phyloP scores from a whole-genome alignment of 768 basidiomycete species.

The Boletellus emodensis region DNA sequence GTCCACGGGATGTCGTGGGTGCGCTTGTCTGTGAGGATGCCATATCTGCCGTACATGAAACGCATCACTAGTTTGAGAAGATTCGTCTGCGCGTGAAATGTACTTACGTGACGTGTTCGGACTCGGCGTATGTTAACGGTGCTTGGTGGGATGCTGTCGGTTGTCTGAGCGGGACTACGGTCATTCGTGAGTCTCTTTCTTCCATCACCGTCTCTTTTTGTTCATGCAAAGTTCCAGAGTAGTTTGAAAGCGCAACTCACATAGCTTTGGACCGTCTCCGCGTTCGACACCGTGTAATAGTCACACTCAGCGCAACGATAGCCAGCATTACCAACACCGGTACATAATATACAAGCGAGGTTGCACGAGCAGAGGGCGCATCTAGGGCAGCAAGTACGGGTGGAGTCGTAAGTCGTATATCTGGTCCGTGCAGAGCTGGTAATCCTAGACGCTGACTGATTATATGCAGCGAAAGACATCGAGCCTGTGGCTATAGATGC shows the following conservation, averaged over 20 bases:
- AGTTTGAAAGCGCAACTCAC: not conserved
- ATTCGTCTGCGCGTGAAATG: constrained; percentile 5
- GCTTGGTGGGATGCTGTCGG: not conserved
- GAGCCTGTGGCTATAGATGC: not conserved
- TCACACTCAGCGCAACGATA: constrained; percentile 5
- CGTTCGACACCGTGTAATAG: constrained; percentile 3
- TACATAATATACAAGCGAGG: too few relatives aligned
- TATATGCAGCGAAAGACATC: not conserved
- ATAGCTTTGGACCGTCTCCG: not conserved
- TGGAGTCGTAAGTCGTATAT: too few relatives aligned
- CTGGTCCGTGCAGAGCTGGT: too few relatives aligned
- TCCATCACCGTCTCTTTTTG: not conserved
- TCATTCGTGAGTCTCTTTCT: not conserved
- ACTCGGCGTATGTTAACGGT: not conserved
- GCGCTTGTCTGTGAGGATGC: constrained; percentile 12
- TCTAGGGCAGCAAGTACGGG: too few relatives aligned
- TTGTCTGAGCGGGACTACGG: not conserved
- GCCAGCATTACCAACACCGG: constrained; percentile 4
- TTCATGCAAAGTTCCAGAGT: not conserved
- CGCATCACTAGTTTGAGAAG: constrained; percentile 6
- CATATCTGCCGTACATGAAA: constrained; percentile 10
- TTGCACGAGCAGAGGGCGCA: too few relatives aligned
- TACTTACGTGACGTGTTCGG: not conserved
- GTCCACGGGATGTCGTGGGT: constrained; percentile 1
- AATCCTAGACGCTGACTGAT: not conserved